Evolutionary conservation across 208 protist species (phyloP), one percentile per base, ranked within the genome.

Genomic region (Acanthamoeba lenticulata): DNA sequence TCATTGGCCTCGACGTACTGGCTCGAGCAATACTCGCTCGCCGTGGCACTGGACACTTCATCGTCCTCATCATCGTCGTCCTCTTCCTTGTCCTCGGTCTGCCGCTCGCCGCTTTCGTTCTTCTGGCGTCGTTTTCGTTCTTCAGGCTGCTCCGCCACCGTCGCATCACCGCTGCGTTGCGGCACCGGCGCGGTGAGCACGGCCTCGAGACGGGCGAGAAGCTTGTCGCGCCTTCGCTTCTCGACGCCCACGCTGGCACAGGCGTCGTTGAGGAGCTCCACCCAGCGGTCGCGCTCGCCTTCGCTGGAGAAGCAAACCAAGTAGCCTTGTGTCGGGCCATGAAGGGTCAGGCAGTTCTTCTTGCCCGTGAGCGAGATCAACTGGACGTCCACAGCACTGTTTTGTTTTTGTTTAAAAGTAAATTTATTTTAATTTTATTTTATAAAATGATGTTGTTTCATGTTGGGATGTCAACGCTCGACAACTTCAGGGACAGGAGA

Each of bases 361-460:
- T 74, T 74, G 65, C 65, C 65, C 65, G 65, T 74, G 34, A 74
- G 34, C 65, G 65, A 74, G 29, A 27, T 74, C 65, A 74, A 32
- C 34, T 74, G 65, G 4, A 74, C 32, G 65, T 74, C 6, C 19
- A 74, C n/a, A 32, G 65, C 65, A 13, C 36, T 74, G 65, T 21
- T 7, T 69, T 69, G 60, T 11, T 60, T n/a, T n/a, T n/a, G n/a
- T n/a, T n/a, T n/a, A n/a, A 60, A 27, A 11, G 52, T 60, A 11
- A 60, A 27, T 21, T 27, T n/a, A n/a, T n/a, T n/a, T n/a, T n/a
- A n/a, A n/a, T n/a, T n/a, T n/a, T n/a, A n/a, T n/a, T n/a, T n/a
- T n/a, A n/a, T n/a, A n/a, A n/a, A n/a, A n/a, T n/a, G n/a, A n/a
- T n/a, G n/a, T n/a, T n/a, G n/a, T n/a, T n/a, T n/a, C n/a, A n/a